A percentile compares a stretch with the other conserved stretches of the same genome.
Conservation (phyloP, 2,329 filamentous ascomycete species). For the Endoconidiophora laricicola region DNA sequence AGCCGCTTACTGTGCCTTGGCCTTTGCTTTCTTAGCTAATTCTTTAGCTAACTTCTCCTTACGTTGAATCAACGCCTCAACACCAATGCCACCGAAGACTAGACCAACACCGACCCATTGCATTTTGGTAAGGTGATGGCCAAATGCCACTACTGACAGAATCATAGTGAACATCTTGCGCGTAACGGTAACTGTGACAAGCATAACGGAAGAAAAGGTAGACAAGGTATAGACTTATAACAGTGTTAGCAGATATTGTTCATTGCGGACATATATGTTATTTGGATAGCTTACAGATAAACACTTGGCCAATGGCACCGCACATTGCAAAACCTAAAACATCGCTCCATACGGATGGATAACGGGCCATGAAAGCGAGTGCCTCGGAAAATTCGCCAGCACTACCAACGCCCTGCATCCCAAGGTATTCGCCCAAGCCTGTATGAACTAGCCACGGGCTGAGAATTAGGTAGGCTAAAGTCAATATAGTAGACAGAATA, state of each 20-base stretch:
- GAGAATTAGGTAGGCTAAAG: slow-evolving; percentile 55
- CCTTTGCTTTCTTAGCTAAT: slow-evolving; percentile 32
- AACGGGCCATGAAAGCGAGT: slow-evolving; percentile 58
- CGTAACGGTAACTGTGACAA: slow-evolving; percentile 93
- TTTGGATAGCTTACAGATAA: slow-evolving; percentile 51
- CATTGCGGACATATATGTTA: not conserved
- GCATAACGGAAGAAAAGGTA: slow-evolving; percentile 75
- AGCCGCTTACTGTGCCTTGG: not conserved
- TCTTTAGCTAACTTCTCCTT: slow-evolving; percentile 73
- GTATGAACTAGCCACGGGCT: slow-evolving; percentile 66
- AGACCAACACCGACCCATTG: slow-evolving; percentile 87
- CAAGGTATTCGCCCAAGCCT: slow-evolving; percentile 44
- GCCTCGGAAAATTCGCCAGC: slow-evolving; percentile 70
- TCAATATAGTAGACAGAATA: slow-evolving; percentile 66
- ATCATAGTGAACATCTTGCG: slow-evolving; percentile 99
- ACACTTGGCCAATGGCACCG: slow-evolving; percentile 86
- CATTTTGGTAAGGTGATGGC: slow-evolving; percentile 69
- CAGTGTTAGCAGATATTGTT: slow-evolving; percentile 14
- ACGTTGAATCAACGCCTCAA: slow-evolving; percentile 68
- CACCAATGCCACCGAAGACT: slow-evolving; percentile 89
- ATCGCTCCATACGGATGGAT: slow-evolving; percentile 73
- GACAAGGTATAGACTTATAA: slow-evolving; percentile 67
- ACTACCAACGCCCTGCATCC: slow-evolving; percentile 45
- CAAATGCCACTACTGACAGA: slow-evolving; percentile 84
- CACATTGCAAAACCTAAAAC: slow-evolving; percentile 80